Percentiles rank a stretch among this genome's conserved stretches.
These are phyloP conservation scores for Lunularia cruciata DNA, from an alignment of 225 moss, liverwort and hornwort genomes.

Conservation along the genomic window DNA sequence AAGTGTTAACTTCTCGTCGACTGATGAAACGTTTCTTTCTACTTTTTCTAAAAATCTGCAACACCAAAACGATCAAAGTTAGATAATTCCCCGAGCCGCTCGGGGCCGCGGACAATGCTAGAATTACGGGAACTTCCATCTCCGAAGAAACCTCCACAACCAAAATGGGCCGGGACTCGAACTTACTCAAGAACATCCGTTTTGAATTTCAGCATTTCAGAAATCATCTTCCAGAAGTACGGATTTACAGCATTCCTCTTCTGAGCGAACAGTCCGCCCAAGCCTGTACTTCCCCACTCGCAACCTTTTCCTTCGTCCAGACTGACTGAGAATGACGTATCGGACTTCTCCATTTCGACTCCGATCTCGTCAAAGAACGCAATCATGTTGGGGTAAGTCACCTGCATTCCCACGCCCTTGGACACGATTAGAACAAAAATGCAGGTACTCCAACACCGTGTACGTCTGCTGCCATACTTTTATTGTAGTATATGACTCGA, in stretches of 20 bases:
- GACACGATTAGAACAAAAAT: too few species aligned
- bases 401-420: too few species aligned
- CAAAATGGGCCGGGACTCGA: not conserved
- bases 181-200: constrained; percentile 70
- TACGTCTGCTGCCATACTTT: too few species aligned
- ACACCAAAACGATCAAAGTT: too few species aligned
- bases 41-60: constrained; percentile 60
- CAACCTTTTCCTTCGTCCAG: constrained; percentile 72
- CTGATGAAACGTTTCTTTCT: constrained; percentile 44
- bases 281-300: constrained; percentile 84
- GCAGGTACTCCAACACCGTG: too few species aligned
- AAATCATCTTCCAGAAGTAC: constrained; percentile 74
- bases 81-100: too few species aligned
- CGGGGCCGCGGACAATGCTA: too few species aligned
- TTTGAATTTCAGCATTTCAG: constrained; percentile 70
- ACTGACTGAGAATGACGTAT: constrained; percentile 93
- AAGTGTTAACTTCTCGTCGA: constrained; percentile 55
- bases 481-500: too few species aligned
- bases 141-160: too few species aligned
- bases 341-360: constrained; percentile 76
- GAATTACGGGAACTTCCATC: too few species aligned
- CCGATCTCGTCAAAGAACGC: constrained; percentile 65
- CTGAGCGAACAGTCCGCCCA: constrained; percentile 79
- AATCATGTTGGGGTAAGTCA: constrained; percentile 87
- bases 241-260: constrained; percentile 66